Evolutionary conservation across 352 stramenopile species (phyloP), one percentile per base, ranked within the genome.

Genomic region (Globisporangium okanoganense): DNA sequence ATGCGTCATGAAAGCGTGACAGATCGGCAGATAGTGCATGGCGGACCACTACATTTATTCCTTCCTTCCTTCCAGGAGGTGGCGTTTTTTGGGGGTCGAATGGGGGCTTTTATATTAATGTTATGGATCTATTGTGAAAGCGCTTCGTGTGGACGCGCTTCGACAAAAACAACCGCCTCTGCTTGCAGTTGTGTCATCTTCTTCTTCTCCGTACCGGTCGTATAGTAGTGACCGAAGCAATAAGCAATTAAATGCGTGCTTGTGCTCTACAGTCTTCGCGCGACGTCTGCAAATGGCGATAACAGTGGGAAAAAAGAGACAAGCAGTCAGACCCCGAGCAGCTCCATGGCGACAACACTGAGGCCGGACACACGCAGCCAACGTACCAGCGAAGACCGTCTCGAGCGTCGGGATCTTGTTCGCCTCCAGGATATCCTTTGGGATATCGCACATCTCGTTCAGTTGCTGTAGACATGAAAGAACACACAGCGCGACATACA

Each of bases 401-500:
- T 78, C 66, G 57, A 94, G 70, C 51, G 81, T 92, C 24, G 57
- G n/a, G 45, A 90, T 82, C 63, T 91, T 88, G 76, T 94, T 90
- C 33, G 79, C 71, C 49, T 87, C 76, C 27, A 94, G 58, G 41
- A 92, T 79, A 25, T 92, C 85, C 20, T 72, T 58, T n/a, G 85
- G 76, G 54, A 94, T 61, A 69, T 94, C 85, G 59, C 77, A 83
- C 75, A 92, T 76, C 69, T 94, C 85, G 58, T 94, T 94, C 49
- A 94, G 64, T 66, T 94, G 67, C 85, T 94, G 48, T 18, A 31
- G 16, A 27, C 5, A 14, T 24, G 33, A 58, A 33, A 16, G 29
- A 38, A 5, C 35, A 40, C 13, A 40, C 10, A n/a, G n/a, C n/a
- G n/a, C n/a, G n/a, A 40, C 9, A 40, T 16, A 40, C 35, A 12